Percentiles rank a stretch among this genome's conserved stretches.
phyloP scores from a whole-genome alignment of 768 basidiomycete species.

The Termitomyces titanicus region DNA sequence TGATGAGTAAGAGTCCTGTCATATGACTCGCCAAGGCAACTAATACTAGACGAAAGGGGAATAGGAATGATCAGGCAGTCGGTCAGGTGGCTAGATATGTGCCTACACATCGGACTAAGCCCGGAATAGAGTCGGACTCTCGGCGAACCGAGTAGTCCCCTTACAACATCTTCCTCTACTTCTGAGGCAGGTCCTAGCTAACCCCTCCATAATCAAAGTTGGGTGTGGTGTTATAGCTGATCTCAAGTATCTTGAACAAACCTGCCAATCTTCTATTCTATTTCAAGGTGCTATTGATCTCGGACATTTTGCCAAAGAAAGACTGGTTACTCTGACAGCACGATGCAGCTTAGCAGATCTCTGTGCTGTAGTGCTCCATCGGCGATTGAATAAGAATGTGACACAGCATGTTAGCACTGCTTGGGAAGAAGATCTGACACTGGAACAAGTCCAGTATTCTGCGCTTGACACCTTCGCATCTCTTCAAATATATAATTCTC shows the following conservation, averaged over 20 bases:
- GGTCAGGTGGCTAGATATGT: too few relatives aligned
- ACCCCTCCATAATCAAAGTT: too few relatives aligned
- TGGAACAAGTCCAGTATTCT: constrained; percentile 18
- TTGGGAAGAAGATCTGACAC: constrained; percentile 16
- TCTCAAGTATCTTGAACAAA: background rate
- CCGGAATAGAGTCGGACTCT: too few relatives aligned
- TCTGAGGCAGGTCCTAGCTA: too few relatives aligned
- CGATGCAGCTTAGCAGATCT: constrained; percentile 26
- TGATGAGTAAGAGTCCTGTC: too few relatives aligned
- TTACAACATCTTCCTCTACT: too few relatives aligned
- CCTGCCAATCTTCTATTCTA: constrained; percentile 1
- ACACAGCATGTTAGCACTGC: constrained; percentile 13
- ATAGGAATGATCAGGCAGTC: too few relatives aligned
- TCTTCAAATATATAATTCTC: constrained; percentile 8
- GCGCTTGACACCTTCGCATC: constrained; percentile 16
- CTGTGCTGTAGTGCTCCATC: constrained; percentile 20
- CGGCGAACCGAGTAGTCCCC: too few relatives aligned
- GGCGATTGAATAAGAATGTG: constrained; percentile 18
- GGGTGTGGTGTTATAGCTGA: too few relatives aligned
- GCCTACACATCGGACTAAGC: too few relatives aligned
- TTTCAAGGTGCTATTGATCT: constrained; percentile 26
- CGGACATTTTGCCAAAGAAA: constrained; percentile 24
- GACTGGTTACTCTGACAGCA: constrained; percentile 13
- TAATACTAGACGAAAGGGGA: too few relatives aligned
- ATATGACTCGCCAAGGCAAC: too few relatives aligned